phyloP scores from a whole-genome alignment of 768 basidiomycete genomes.

The Mycena vulgaris region DNA sequence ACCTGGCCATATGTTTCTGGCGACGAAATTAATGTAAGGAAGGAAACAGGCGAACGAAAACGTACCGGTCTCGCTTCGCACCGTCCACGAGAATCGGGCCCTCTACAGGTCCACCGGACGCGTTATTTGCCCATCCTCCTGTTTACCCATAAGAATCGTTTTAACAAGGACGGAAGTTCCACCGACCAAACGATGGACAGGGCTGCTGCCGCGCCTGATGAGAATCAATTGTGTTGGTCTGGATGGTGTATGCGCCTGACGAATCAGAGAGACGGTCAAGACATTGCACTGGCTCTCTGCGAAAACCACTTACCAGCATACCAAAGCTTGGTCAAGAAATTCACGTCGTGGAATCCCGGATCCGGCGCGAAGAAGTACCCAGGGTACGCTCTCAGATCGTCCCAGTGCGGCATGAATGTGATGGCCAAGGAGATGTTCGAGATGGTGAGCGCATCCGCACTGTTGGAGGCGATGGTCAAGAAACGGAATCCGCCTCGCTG shows the following conservation, averaged over 20 bases:
- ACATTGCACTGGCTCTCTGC: neutral
- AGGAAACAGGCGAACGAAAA: neutral
- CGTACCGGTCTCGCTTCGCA: constrained; percentile 66
- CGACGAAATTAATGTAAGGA: neutral
- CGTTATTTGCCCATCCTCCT: constrained; percentile 65
- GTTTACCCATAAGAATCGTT: neutral
- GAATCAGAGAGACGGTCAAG: neutral
- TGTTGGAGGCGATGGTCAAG: constrained; percentile 61
- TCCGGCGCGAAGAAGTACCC: constrained; percentile 65
- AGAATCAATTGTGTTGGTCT: constrained; percentile 62
- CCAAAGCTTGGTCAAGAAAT: constrained; percentile 67
- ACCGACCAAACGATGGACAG: constrained; percentile 41
- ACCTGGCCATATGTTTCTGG: constrained; percentile 49
- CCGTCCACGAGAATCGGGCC: constrained; percentile 70
- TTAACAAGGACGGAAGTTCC: neutral
- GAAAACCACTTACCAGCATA: constrained; percentile 57
- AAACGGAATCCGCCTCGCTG: constrained; percentile 66
- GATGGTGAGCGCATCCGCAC: constrained; percentile 54
- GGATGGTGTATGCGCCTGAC: constrained; percentile 64
- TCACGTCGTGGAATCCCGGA: constrained; percentile 57
- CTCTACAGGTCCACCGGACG: constrained; percentile 61
- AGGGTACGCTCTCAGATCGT: constrained; percentile 60
- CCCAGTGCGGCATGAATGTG: constrained; percentile 65
- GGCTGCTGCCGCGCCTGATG: constrained; percentile 53
- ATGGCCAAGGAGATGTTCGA: constrained; percentile 60